Conservation (phyloP, 305 asterid species). For the Solanum hybrid region DNA sequence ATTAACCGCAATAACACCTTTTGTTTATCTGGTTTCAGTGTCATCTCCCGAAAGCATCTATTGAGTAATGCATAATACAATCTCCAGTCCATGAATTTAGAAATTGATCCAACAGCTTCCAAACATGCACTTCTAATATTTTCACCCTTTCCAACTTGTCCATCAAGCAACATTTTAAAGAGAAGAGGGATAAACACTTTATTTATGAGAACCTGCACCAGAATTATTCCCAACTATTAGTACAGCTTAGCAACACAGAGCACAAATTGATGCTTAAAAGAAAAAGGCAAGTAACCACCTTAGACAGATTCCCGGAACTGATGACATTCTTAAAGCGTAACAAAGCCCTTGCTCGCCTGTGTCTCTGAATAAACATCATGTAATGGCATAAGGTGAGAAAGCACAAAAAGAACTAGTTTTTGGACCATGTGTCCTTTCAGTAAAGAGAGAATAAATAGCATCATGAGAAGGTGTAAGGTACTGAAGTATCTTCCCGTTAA, state of each 20-base stretch:
- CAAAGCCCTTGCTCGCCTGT: conserved; percentile 84
- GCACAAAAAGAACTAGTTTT: neutral
- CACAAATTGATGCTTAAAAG: neutral
- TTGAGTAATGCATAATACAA: conserved; percentile 50
- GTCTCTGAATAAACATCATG: conserved; percentile 51
- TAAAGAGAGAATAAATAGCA: neutral
- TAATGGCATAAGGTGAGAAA: neutral
- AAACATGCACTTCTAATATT: conserved; percentile 70
- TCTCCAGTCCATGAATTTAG: conserved; percentile 79
- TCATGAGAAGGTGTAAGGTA: neutral
- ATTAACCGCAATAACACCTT: conserved; percentile 63
- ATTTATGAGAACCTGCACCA: conserved; percentile 54
- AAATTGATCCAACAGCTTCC: conserved; percentile 70
- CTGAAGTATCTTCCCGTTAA: neutral
- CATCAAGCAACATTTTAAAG: conserved; percentile 63
- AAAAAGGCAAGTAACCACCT: conserved; percentile 35
- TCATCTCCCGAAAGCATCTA: conserved; percentile 41
- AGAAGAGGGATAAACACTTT: conserved; percentile 74
- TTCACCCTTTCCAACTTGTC: conserved; percentile 81
- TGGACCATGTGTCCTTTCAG: neutral
- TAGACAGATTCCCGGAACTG: conserved; percentile 43
- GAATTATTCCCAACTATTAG: conserved; percentile 11
- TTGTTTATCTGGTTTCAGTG: conserved; percentile 62
- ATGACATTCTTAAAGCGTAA: conserved; percentile 48
- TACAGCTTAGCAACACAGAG: neutral